A percentile compares a stretch with the other conserved stretches of the same genome.
phyloP scores from a whole-genome alignment of 2,329 filamentous ascomycete species.

The Pseudogymnoascus sp. region DNA sequence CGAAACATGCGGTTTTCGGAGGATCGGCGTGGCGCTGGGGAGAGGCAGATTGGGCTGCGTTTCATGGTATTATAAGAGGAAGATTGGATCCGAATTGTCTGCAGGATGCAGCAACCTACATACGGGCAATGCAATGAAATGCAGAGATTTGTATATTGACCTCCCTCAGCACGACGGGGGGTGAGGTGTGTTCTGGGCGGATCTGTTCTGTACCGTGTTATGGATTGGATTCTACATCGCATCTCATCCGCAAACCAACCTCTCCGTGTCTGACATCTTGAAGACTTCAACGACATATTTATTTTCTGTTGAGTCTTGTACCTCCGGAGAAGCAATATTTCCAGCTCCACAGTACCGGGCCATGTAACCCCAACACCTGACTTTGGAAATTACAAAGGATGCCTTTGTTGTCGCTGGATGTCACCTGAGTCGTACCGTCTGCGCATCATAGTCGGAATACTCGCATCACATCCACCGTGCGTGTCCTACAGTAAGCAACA shows the following conservation, averaged over 20 bases:
- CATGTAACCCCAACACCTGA: neutral
- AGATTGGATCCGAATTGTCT: neutral
- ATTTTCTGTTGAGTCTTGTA: neutral
- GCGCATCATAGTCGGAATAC: neutral
- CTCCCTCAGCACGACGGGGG: neutral
- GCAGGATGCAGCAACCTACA: neutral
- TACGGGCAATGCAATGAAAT: neutral
- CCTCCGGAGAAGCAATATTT: neutral
- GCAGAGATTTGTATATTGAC: neutral
- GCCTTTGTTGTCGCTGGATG: neutral
- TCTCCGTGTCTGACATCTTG: constrained; percentile 3
- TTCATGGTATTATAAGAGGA: neutral
- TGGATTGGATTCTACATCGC: neutral
- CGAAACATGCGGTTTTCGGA: neutral
- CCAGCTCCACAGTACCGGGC: constrained; percentile 1
- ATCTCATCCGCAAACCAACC: neutral
- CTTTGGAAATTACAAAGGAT: neutral
- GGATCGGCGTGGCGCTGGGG: neutral
- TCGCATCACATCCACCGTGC: neutral
- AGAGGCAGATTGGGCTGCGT: neutral
- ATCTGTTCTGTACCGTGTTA: neutral
- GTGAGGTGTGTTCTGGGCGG: neutral
- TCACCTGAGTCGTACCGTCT: neutral
- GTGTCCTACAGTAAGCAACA: neutral
- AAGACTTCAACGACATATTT: neutral